A percentile compares a stretch with the other conserved stretches of the same genome.
phyloP scores from a whole-genome alignment of 2,329 filamentous ascomycete species.

The Neoascochyta sp. region DNA sequence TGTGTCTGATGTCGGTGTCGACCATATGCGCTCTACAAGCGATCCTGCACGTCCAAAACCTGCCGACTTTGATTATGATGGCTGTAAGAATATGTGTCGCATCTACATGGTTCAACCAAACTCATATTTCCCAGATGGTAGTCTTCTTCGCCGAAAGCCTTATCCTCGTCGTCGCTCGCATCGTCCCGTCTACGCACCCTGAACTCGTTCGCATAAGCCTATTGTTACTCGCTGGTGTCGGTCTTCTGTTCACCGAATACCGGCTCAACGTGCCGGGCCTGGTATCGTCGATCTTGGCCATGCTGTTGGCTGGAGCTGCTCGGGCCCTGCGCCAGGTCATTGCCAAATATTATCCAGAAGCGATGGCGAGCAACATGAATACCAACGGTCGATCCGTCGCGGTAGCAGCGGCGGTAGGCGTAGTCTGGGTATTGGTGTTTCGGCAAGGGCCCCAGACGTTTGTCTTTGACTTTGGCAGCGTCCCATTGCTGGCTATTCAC shows the following conservation, averaged over 20 bases:
- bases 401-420: constrained; percentile 6
- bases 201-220: constrained; percentile 14
- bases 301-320: constrained; percentile 18
- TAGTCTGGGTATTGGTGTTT: constrained; percentile 5
- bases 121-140: constrained; percentile 11
- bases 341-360: constrained; percentile 6
- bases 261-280: constrained; percentile 21
- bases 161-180: constrained; percentile 7
- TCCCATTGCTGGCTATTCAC: constrained; percentile 13
- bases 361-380: constrained; percentile 1
- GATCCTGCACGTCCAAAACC: constrained; percentile 29
- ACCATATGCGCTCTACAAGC: constrained; percentile 26
- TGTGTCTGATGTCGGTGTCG: constrained; percentile 16
- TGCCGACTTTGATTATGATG: constrained; percentile 29
- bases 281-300: constrained; percentile 18
- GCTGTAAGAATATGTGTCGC: constrained; percentile 15
- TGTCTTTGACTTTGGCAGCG: constrained; percentile 6
- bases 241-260: constrained; percentile 25
- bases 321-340: constrained; percentile 12
- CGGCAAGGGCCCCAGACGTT: constrained; percentile 4
- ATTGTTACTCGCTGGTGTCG: constrained; percentile 13
- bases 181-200: constrained; percentile 5
- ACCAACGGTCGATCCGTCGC: constrained; percentile 2
- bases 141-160: constrained; percentile 16
- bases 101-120: neutral